A percentile compares a stretch with the other conserved stretches of the same genome.
Conservation (phyloP, 2,329 filamentous ascomycete genomes). For the Coleophoma crateriformis region DNA sequence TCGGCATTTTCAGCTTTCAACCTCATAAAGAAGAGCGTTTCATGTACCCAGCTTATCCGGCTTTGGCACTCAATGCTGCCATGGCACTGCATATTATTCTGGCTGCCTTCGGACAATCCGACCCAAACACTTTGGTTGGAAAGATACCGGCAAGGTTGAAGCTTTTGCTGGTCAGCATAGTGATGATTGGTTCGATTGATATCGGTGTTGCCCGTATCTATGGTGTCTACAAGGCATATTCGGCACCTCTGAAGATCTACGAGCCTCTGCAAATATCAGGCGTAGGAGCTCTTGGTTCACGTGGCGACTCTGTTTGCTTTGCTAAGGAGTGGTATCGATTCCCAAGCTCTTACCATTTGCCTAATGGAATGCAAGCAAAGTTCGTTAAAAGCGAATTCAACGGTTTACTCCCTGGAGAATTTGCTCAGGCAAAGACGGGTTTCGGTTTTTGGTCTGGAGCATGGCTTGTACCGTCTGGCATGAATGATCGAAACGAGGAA, state of each 20-base stretch:
- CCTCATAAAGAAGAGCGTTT: slow-evolving; percentile 98
- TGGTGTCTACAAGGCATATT: slow-evolving; percentile 76
- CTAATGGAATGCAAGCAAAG: slow-evolving; percentile 75
- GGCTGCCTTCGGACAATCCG: slow-evolving; percentile 64
- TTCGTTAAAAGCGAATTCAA: slow-evolving; percentile 89
- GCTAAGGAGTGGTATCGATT: slow-evolving; percentile 99
- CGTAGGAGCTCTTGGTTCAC: slow-evolving; percentile 42
- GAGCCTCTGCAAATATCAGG: slow-evolving; percentile 51
- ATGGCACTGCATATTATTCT: slow-evolving; percentile 78
- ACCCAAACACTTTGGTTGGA: slow-evolving; percentile 60
- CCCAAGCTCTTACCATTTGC: slow-evolving; percentile 87
- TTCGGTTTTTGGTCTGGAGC: slow-evolving; percentile 76
- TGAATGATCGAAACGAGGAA: slow-evolving; percentile 90
- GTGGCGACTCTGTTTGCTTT: slow-evolving; percentile 73
- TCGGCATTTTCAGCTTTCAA: slow-evolving; percentile 83
- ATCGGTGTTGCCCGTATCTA: slow-evolving; percentile 67
- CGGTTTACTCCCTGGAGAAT: slow-evolving; percentile 86
- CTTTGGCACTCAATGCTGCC: slow-evolving; percentile 82
- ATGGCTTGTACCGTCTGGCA: slow-evolving; percentile 72
- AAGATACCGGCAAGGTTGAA: slow-evolving; percentile 74
- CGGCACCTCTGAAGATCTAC: slow-evolving; percentile 71
- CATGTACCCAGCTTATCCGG: slow-evolving; percentile 96
- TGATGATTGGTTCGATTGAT: slow-evolving; percentile 59
- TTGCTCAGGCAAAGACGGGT: slow-evolving; percentile 65
- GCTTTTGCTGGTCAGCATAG: slow-evolving; percentile 52